Conservation (phyloP, 2,329 filamentous ascomycete genomes). For the Tolypocladium inflatum region DNA sequence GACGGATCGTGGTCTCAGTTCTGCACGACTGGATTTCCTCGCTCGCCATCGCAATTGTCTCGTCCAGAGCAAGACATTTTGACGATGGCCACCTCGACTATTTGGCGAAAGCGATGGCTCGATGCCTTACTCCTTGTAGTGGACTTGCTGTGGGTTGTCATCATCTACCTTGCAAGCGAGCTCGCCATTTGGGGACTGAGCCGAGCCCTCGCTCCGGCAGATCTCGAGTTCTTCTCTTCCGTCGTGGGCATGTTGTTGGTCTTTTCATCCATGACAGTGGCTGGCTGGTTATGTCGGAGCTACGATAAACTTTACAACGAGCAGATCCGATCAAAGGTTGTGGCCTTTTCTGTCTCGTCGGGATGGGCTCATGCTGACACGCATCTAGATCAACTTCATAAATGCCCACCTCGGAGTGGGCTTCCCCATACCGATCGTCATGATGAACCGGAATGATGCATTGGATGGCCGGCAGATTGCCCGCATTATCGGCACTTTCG, state of each 20-base stretch:
- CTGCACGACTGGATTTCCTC: background rate
- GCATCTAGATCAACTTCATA: slow-evolving; percentile 35
- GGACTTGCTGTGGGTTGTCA: slow-evolving; percentile 19
- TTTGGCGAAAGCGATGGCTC: slow-evolving; percentile 9
- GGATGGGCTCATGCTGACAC: background rate
- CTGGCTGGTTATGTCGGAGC: slow-evolving; percentile 7
- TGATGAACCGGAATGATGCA: slow-evolving; percentile 27
- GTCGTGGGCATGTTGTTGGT: slow-evolving; percentile 37
- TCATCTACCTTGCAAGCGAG: slow-evolving; percentile 31
- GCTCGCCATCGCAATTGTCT: background rate
- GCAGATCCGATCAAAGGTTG: slow-evolving; percentile 24
- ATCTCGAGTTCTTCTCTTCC: slow-evolving; percentile 35
- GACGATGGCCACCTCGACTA: background rate
- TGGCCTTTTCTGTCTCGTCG: background rate
- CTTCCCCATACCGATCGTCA: slow-evolving; percentile 39
- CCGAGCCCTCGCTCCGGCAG: slow-evolving; percentile 17
- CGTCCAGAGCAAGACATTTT: background rate
- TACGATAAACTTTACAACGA: slow-evolving; percentile 18
- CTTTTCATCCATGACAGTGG: slow-evolving; percentile 23
- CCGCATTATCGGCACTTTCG: slow-evolving; percentile 32
- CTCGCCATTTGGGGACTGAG: slow-evolving; percentile 36
- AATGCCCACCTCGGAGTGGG: slow-evolving; percentile 42
- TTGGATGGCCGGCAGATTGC: slow-evolving; percentile 25
- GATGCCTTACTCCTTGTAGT: slow-evolving; percentile 3
- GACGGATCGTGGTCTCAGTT: background rate